These are phyloP conservation scores for Thymus quinquecostatus DNA, from an alignment of 257 asterid species.

Conservation along the genomic window DNA sequence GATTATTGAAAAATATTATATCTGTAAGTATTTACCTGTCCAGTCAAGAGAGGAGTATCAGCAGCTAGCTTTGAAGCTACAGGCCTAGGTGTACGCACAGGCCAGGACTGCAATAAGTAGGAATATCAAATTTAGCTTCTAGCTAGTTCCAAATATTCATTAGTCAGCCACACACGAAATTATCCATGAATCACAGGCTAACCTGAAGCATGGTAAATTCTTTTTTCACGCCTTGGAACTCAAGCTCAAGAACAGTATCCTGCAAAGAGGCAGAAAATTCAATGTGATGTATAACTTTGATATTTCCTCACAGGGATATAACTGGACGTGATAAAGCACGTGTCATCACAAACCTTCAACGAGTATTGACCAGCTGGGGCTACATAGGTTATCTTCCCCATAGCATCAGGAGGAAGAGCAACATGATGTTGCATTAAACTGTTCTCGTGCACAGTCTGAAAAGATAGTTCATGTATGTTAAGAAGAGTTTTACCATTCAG, in stretches of 20 bases:
- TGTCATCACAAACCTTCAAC: conserved; percentile 60
- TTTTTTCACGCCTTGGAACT: conserved; percentile 97
- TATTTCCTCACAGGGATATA: neutral
- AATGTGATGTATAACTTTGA: conserved; percentile 15
- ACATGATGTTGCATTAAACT: conserved; percentile 86
- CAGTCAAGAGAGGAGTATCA: conserved; percentile 98
- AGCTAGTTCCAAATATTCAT: conserved; percentile 19
- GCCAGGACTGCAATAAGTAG: conserved; percentile 76
- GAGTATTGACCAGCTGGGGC: conserved; percentile 98
- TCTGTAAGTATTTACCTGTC: conserved; percentile 68
- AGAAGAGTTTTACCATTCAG: conserved; percentile 2
- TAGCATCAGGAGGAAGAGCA: conserved; percentile 95
- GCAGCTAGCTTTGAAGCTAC: conserved; percentile 97
- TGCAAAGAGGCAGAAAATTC: conserved; percentile 45
- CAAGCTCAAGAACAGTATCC: conserved; percentile 99
- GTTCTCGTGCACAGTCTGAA: conserved; percentile 88
- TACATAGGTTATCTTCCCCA: conserved; percentile 91
- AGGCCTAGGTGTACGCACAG: conserved; percentile 97
- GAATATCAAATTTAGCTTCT: conserved; percentile 33
- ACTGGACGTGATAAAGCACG: conserved; percentile 17
- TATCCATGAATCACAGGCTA: conserved; percentile 24
- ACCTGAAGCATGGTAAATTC: conserved; percentile 98
- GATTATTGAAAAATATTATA: neutral
- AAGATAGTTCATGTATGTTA: conserved; percentile 26
- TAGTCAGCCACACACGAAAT: conserved; percentile 12